Conservation (phyloP, 2,329 filamentous ascomycete genomes). For the Tolypocladium paradoxum region DNA sequence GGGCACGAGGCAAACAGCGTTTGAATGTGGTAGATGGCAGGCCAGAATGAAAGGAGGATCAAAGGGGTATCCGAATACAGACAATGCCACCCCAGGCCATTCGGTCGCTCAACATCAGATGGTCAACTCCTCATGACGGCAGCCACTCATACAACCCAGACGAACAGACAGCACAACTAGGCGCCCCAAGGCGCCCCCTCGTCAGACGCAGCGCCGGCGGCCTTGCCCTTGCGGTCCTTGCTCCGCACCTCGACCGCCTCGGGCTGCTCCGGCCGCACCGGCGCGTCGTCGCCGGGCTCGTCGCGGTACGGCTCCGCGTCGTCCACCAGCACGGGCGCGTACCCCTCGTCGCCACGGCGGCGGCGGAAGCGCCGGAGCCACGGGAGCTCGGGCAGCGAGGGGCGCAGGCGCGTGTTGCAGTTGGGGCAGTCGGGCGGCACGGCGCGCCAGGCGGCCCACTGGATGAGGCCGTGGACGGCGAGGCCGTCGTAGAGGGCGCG, state of each 20-base stretch:
- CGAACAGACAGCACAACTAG: no score
- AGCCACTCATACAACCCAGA: no score
- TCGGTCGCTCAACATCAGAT: no score
- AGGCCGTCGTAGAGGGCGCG: constrained; percentile 28
- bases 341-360: constrained; percentile 7
- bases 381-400: constrained; percentile 24
- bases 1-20: background rate
- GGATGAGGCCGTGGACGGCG: constrained; percentile 25
- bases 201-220: background rate
- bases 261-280: constrained; percentile 4
- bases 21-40: background rate
- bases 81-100: background rate
- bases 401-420: constrained; percentile 26
- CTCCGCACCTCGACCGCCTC: constrained; percentile 12
- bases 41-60: no score
- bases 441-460: constrained; percentile 27
- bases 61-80: no score
- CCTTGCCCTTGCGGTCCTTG: constrained; percentile 13
- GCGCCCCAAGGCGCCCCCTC: background rate
- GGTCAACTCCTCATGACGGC: no score
- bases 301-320: constrained; percentile 16
- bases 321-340: constrained; percentile 11
- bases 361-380: constrained; percentile 17
- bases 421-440: constrained; percentile 29
- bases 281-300: constrained; percentile 8